Conservation (phyloP, 2,329 filamentous ascomycete genomes). For the Xylaria sp. region DNA sequence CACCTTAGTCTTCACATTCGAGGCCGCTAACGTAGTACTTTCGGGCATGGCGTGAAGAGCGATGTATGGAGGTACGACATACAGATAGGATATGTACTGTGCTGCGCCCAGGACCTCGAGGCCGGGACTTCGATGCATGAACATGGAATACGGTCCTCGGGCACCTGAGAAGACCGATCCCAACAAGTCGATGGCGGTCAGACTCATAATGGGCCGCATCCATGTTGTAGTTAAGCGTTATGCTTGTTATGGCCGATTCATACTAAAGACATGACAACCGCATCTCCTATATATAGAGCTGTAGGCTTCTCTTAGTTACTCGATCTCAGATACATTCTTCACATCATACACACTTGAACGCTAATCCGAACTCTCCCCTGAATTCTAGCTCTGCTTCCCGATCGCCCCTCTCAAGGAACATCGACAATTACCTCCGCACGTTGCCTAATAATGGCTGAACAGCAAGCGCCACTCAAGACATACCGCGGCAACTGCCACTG, state of each 20-base stretch:
- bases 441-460: conserved; percentile 39
- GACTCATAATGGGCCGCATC: background rate
- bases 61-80: background rate
- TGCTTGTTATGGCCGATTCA: conserved; percentile 3
- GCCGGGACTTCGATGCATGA: conserved; percentile 17
- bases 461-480: conserved; percentile 48
- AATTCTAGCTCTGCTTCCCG: background rate
- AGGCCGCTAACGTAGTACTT: conserved; percentile 1
- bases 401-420: too few species aligned
- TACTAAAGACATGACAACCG: background rate
- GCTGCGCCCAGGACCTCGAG: background rate
- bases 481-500: conserved; percentile 71
- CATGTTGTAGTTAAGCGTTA: background rate
- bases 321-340: background rate
- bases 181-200: conserved; percentile 34
- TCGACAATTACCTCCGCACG: background rate
- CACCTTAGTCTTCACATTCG: background rate
- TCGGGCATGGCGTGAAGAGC: background rate
- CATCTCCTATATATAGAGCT: conserved; percentile 19
- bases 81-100: background rate
- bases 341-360: background rate
- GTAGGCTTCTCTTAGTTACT: background rate
- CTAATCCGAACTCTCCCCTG: background rate
- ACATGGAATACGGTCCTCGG: conserved; percentile 27
- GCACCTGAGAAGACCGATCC: conserved; percentile 31